phyloP scores from a whole-genome alignment of 495 filamentous ascomycete genomes.

The Extremus antarcticus region DNA sequence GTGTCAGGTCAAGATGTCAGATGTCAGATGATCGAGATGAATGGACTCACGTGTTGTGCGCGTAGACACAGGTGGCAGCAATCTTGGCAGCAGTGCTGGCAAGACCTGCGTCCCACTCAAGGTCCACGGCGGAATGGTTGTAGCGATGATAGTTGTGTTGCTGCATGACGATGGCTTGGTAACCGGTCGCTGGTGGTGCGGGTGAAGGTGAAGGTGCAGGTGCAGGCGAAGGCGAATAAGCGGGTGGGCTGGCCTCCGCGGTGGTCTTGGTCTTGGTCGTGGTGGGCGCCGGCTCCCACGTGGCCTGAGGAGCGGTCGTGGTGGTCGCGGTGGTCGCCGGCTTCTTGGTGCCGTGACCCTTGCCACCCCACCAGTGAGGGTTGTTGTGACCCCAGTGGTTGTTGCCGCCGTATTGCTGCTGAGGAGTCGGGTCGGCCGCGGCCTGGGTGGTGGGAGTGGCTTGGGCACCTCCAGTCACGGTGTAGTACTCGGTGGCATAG shows the following conservation, averaged over 20 bases:
- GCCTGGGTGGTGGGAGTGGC: conserved; percentile 14
- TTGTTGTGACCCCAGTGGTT: conserved; percentile 13
- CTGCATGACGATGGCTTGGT: conserved; percentile 42
- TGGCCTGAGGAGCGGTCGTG: conserved; percentile 4
- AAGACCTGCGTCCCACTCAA: conserved; percentile 53
- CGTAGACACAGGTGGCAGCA: conserved; percentile 54
- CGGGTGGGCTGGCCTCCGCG: conserved; percentile 1
- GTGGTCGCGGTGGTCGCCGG: conserved; percentile 13
- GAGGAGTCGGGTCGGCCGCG: background rate
- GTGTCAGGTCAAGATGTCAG: conserved; percentile 6
- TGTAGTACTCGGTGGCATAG: conserved; percentile 25
- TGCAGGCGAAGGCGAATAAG: conserved; percentile 5
- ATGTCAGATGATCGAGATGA: conserved; percentile 5
- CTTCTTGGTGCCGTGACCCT: background rate
- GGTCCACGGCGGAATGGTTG: conserved; percentile 59
- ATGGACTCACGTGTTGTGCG: conserved; percentile 61
- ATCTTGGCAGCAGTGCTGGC: conserved; percentile 45
- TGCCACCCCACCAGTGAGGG: conserved; percentile 1
- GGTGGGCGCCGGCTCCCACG: conserved; percentile 2
- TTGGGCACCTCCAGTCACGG: conserved; percentile 4
- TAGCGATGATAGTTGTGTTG: conserved; percentile 81
- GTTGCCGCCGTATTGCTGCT: conserved; percentile 25
- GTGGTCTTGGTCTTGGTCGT: conserved; percentile 7
- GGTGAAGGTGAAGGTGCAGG: background rate
- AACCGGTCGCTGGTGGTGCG: conserved; percentile 20